A percentile compares a stretch with the other conserved stretches of the same genome.
phyloP scores from a whole-genome alignment of 805 yeast genomes.

The Saturnispora sanitii region DNA sequence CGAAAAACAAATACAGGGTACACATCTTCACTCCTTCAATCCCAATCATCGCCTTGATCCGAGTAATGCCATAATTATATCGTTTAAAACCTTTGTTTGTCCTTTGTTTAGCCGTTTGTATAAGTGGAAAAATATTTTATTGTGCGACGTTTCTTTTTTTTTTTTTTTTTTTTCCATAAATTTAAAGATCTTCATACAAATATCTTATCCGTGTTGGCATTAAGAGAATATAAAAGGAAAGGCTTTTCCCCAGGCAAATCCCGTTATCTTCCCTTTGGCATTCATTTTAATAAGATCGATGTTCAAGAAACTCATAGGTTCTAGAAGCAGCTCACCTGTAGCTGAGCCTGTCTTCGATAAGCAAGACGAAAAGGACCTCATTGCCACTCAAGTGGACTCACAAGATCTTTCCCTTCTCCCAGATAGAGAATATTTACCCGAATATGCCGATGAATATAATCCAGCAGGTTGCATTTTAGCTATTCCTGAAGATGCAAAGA shows the following conservation, averaged over 20 bases:
- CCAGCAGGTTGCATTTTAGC: conserved; percentile 23
- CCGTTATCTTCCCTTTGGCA: not conserved
- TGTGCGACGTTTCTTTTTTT: too few species aligned
- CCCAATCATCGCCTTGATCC: too few species aligned
- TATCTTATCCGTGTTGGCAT: not conserved
- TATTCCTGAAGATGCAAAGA: conserved; percentile 24
- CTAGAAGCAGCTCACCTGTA: not conserved
- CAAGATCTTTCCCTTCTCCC: not conserved
- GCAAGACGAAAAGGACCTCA: not conserved
- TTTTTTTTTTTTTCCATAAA: not conserved
- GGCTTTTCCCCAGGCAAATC: not conserved
- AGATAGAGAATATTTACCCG: conserved; percentile 15
- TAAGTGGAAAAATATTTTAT: not conserved
- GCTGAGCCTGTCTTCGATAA: not conserved
- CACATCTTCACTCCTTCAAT: too few species aligned
- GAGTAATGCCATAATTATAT: too few species aligned
- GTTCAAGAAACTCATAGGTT: conserved; percentile 2
- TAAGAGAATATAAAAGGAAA: not conserved
- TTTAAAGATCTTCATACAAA: not conserved
- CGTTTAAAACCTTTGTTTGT: too few species aligned
- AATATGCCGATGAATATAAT: conserved; percentile 24
- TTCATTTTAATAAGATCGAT: not conserved
- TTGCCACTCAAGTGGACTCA: not conserved
- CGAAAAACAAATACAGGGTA: too few species aligned
- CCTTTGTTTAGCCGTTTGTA: too few species aligned